Evolutionary conservation across 495 filamentous ascomycete species (phyloP), one percentile per base, ranked within the genome.

Genomic region (Evernia prunastri): DNA sequence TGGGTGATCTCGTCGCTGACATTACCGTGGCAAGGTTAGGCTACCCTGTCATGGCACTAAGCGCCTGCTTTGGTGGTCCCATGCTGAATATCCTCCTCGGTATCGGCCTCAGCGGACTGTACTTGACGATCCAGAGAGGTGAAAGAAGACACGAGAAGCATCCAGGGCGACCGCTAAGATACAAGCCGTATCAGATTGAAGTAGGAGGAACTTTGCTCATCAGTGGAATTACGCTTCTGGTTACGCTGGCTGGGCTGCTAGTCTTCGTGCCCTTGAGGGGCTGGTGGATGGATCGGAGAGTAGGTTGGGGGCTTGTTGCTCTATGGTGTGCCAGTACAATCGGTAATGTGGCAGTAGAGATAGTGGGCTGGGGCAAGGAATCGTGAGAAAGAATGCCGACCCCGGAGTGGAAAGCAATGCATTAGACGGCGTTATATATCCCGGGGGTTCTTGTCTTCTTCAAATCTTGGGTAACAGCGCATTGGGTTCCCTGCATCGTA

Each of bases 1-100:
- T 97, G 10, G 93, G 95, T 15, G 95, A 99, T 70, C 79, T 99
- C 1, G 92, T 99, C 6, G 92, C 95, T 10, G 90, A 99, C 67
- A 86, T 97, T 62, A 99, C 95, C 0, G 89, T 99, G 42, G 95
- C 95, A 13, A 80, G 89, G 18, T 81, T 97, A 0, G 94, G 95
- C 1, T 96, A 92, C 75, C 95, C 95, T 0, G 92, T 97, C 49
- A 99, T 99, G 95, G 95, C 95, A 11, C 80, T 99, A 67, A 77
- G 76, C 63, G 95, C 95, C 35, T 99, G 95, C 71, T 97, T 97
- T 69, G 95, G 95, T 20, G 95, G 95, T 0, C 95, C 95, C 0
- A 91, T 99, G 90, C 82, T 99, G 31, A 99, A 99, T 70, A 99
- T 99, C 60, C 77, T 99, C 0, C 84, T 99, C 17, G 95, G 95